Conservation (phyloP, 139 green algal species). For the Ostreobium quekettii region DNA sequence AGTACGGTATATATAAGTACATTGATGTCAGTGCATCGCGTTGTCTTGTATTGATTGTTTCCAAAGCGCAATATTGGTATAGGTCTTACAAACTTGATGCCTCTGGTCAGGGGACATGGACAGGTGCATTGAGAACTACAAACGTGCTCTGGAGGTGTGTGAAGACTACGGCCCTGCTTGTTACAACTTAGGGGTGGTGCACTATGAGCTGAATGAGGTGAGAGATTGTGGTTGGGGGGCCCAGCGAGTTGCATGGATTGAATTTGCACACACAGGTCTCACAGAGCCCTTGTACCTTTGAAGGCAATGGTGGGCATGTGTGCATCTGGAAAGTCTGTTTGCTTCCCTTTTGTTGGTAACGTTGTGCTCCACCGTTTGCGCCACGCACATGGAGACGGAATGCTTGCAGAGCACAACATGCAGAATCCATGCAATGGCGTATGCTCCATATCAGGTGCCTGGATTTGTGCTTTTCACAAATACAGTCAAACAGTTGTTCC, state of each 20-base stretch:
- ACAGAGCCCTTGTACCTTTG: neutral
- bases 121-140: conserved; percentile 47
- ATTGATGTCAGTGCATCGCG: neutral
- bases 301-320: neutral
- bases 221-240: no score
- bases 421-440: neutral
- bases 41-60: neutral
- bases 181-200: conserved; percentile 92
- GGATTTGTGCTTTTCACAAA: no score
- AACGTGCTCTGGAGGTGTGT: conserved; percentile 37
- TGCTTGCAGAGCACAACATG: neutral
- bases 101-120: conserved; percentile 20
- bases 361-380: no score
- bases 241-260: no score
- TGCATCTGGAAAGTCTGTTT: neutral
- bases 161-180: conserved; percentile 57
- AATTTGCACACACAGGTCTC: no score
- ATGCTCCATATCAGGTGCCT: neutral
- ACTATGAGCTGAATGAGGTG: conserved; percentile 49
- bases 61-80: neutral
- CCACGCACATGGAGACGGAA: no score
- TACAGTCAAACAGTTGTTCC: neutral
- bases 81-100: no score
- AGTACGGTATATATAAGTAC: neutral
- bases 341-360: neutral